phyloP scores from a whole-genome alignment of 164 flowering plant genomes.

The Stephania cephalantha region DNA sequence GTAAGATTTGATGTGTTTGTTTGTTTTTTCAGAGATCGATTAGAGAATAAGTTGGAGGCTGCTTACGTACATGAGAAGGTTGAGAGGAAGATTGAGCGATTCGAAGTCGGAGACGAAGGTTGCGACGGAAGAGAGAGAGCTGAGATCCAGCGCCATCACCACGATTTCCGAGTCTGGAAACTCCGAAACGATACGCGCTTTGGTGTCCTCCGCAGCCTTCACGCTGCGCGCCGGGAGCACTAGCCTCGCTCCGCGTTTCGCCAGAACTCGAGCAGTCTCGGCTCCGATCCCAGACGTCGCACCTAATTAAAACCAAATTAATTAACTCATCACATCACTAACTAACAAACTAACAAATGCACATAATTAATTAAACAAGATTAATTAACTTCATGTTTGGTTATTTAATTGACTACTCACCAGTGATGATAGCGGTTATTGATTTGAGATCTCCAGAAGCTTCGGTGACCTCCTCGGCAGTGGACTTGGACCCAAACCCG shows the following conservation, averaged over 20 bases:
- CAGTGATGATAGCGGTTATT: conserved; percentile 87
- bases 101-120: conserved; percentile 23
- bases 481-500: conserved; percentile 83
- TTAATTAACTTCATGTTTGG: no score
- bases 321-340: no score
- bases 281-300: conserved; percentile 98
- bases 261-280: conserved; percentile 89
- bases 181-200: conserved; percentile 59
- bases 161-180: conserved; percentile 55
- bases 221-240: conserved; percentile 72
- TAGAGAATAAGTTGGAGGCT: background rate
- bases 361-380: no score
- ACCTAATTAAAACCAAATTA: conserved; percentile 4
- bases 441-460: conserved; percentile 39
- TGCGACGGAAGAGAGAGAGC: conserved; percentile 68
- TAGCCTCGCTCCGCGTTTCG: conserved; percentile 72
- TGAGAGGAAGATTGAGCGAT: conserved; percentile 18
- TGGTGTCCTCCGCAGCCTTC: conserved; percentile 79
- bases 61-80: conserved; percentile 24
- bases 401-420: conserved; percentile 9
- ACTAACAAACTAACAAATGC: no score
- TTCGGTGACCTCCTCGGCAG: conserved; percentile 83
- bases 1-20: background rate
- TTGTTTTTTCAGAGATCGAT: background rate
- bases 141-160: conserved; percentile 83